Base-by-base conservation (phyloP, 1,139 yeast genomes). In the Cylindricascospora bacillispora region DNA sequence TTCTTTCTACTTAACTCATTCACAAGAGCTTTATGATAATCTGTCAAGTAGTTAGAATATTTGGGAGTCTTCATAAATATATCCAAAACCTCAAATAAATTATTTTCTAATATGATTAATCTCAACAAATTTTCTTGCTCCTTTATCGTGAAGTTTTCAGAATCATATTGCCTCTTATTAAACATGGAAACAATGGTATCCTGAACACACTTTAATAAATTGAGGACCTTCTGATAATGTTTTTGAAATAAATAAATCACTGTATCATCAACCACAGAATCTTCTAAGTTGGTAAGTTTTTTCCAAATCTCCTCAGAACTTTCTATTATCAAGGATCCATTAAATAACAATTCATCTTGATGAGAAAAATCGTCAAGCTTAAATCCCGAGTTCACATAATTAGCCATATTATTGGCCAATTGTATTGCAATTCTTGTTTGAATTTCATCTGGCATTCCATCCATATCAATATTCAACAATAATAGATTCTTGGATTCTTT, bases 371-470 rank as follows among this genome's bases (percentile, higher is more conserved):
- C 52, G 25, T 51, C 55, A 14, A 49, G 39, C 30, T 47, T 53
- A 41, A 49, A 43, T 28, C 62, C 66, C 13, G 65, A 60, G 37
- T 66, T 66, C 48, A 74, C 58, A 13, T 65, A 61, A 28, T 56
- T 60, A 45, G 82, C 86, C 79, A 85, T 76, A 49, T 85, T 85
- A 46, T 79, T 69, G 77, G 85, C 75, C 45, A 86, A 63, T 47
- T 79, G 78, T 36, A 80, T 70, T 0, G 93, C 92, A 38, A 85
- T 71, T 50, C 86, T 69, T 24, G 85, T 80, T 17, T 79, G 70
- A 28, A 85, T 62, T 38, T 73, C 73, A 38, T 77, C 85, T 12
- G 81, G 70, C 34, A 82, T 66, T 35, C 66, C 55, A 30, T 70
- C 79, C 40, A 71, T 69, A 47, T 83, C 93, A 32, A 82, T 59